Base-by-base conservation (phyloP, 2,329 filamentous ascomycete species). In the Orbilia brochopaga region DNA sequence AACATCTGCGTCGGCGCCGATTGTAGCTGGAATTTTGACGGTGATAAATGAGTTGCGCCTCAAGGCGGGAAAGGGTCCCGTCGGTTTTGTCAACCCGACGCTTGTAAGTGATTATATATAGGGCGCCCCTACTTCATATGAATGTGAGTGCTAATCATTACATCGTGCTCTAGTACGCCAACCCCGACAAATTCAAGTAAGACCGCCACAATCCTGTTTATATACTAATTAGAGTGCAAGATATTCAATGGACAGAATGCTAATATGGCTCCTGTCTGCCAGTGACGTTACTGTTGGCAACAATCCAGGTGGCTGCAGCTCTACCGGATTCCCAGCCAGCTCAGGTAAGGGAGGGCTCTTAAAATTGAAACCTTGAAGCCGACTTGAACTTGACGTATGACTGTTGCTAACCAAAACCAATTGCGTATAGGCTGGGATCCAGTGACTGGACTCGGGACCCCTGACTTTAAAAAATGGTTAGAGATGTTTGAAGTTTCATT, bases 61-160 rank as follows among this genome's bases (percentile, higher is more conserved):
- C 23, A 79, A 79, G 6, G 78, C 76, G 0, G 81, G 80, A 1
- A 84, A 84, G 77, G 76, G 78, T 3, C 78, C 82, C 0, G 79
- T 85, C 10, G 84, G 83, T 0, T 85, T 85, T 73, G 76, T 85
- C 19, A 83, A 85, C 56, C 83, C 81, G 0, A 80, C 81, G 44
- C 75, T 85, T 1, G 56, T 65, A 46, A 40, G 60, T 40, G 11
- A 73, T 53, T 11, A 67, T 23, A 13, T 8, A 8, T n/a, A 61
- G 13, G 51, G 60, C 55, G 13, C 37, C 27, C 15, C 32, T 32
- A 1, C n/a, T n/a, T 27, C 27, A 44, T 15, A 44, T 13, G 27
- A 8, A 32, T 4, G 27, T 44, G 15, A 4, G 40, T 44, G 40
- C 40, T 44, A 17, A 44, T 13, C 0, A 73, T 57, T 2, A 32